Percentiles rank a stretch among this genome's conserved stretches.
Evolutionary conservation across 371 early-diverging fungal species (phyloP).

Genomic region (Rhizopus delemar): DNA sequence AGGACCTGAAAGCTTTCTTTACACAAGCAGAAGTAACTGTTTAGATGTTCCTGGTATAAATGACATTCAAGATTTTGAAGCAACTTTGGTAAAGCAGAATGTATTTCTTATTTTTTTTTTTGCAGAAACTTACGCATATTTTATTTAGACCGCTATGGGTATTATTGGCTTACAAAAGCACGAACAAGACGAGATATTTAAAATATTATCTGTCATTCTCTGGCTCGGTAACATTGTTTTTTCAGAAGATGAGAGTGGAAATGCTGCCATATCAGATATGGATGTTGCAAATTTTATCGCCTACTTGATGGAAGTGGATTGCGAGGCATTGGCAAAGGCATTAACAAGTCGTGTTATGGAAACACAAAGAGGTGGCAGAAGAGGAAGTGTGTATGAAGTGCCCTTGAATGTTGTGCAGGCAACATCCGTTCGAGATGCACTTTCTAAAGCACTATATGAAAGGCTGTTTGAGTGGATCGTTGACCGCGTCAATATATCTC

Average conservation of each 20-base stretch:
- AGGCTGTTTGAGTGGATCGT: slow-evolving; percentile 92
- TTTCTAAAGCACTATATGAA: slow-evolving; percentile 83
- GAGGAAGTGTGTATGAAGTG: slow-evolving; percentile 80
- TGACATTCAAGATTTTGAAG: slow-evolving; percentile 72
- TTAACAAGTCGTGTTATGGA: slow-evolving; percentile 75
- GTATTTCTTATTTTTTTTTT: not conserved
- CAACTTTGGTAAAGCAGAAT: slow-evolving; percentile 59
- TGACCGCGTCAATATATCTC: slow-evolving; percentile 75
- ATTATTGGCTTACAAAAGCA: slow-evolving; percentile 72
- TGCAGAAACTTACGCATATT: not conserved
- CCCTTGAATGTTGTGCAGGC: slow-evolving; percentile 84
- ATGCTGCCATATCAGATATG: slow-evolving; percentile 63
- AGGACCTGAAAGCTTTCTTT: slow-evolving; percentile 80
- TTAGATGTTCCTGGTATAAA: slow-evolving; percentile 82
- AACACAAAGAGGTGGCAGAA: slow-evolving; percentile 78
- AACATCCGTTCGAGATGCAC: slow-evolving; percentile 79
- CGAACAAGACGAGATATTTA: slow-evolving; percentile 80
- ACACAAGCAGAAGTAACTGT: slow-evolving; percentile 76
- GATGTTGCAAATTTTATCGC: slow-evolving; percentile 78
- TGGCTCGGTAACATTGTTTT: slow-evolving; percentile 85
- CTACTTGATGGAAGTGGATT: slow-evolving; percentile 73
- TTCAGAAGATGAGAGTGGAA: slow-evolving; percentile 66
- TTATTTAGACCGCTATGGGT: slow-evolving; percentile 70
- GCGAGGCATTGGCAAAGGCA: slow-evolving; percentile 63
- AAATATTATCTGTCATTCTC: slow-evolving; percentile 79